Evolutionary conservation across 2,329 filamentous ascomycete species (phyloP), one percentile per base, ranked within the genome.

Genomic region (Ceratocystis papillata): DNA sequence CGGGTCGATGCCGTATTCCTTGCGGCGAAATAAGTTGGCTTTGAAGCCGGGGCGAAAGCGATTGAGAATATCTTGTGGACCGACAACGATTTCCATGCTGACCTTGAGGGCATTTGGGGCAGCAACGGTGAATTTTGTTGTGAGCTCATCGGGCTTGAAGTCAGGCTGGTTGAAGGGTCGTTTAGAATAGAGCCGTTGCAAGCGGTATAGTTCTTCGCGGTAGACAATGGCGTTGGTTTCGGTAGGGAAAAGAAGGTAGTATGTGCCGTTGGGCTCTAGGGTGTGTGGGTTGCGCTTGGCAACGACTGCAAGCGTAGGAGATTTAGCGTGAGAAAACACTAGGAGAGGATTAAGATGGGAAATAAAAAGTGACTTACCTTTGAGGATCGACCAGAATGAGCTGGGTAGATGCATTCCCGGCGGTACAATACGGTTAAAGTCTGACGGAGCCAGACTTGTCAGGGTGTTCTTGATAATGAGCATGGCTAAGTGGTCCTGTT

Each of bases 371-470:
- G 25, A 65, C 70, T 57, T 73, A 82, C 82, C 78, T 74, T 84
- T 82, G 48, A 79, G 75, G 67, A 90, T 84, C 33, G 83, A 83
- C 65, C 79, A 79, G 8, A 81, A 79, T 88, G 88, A 91, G 50
- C 81, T 81, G 68, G 87, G 83, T 44, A 92, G 81, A 70, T 88
- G 84, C 65, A 78, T 75, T 59, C 84, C 83, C 70, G 80, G 82
- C 1, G 81, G 81, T 4, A 84, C 80, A 20, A 91, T 75, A 65
- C 88, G 85, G 69, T 83, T 80, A 74, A 93, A 92, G 75, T 93
- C 89, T 69, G 81, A 82, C 70, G 86, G 82, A 22, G 79, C 77
- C 55, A 92, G 79, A 22, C 81, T 80, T 66, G 79, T 79, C 70
- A 82, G 83, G 5, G 83, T 80, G 48, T 83, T 81, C 22, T 77